phyloP scores from a whole-genome alignment of 139 green algal species.

The Coccomyxa sp. region DNA sequence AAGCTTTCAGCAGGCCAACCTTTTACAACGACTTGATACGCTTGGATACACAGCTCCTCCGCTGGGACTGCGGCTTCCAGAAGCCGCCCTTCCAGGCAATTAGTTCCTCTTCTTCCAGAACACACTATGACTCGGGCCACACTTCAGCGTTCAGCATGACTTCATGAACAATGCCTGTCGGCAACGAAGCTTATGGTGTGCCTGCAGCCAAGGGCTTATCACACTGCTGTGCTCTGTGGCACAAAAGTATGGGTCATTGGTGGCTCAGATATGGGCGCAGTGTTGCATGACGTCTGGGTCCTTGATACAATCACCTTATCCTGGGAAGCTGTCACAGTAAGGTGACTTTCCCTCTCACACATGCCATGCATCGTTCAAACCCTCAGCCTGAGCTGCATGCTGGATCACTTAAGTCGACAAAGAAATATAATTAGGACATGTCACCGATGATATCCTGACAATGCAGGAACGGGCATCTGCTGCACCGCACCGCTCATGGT shows the following conservation, averaged over 20 bases:
- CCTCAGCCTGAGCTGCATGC: not conserved
- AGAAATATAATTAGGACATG: not conserved
- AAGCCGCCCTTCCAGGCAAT: not conserved
- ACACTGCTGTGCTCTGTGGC: not conserved
- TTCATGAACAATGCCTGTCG: not conserved
- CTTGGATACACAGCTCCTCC: not conserved
- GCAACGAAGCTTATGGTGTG: not conserved
- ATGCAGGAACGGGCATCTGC: not conserved
- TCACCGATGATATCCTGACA: not conserved
- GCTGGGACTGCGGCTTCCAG: not conserved
- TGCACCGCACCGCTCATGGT: not conserved
- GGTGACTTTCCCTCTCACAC: not conserved
- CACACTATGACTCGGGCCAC: not conserved
- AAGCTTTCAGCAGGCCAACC: not conserved
- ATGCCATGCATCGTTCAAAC: not conserved
- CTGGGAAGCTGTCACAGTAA: not conserved
- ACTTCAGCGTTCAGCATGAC: not conserved
- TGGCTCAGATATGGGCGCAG: not conserved
- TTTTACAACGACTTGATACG: not conserved
- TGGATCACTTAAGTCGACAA: not conserved
- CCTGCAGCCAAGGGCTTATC: not conserved
- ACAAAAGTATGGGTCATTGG: not conserved
- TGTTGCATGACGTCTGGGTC: not conserved
- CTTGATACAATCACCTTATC: not conserved
- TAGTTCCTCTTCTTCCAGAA: not conserved